phyloP scores from a whole-genome alignment of 352 stramenopile species.

The Phytophthora tubulina region DNA sequence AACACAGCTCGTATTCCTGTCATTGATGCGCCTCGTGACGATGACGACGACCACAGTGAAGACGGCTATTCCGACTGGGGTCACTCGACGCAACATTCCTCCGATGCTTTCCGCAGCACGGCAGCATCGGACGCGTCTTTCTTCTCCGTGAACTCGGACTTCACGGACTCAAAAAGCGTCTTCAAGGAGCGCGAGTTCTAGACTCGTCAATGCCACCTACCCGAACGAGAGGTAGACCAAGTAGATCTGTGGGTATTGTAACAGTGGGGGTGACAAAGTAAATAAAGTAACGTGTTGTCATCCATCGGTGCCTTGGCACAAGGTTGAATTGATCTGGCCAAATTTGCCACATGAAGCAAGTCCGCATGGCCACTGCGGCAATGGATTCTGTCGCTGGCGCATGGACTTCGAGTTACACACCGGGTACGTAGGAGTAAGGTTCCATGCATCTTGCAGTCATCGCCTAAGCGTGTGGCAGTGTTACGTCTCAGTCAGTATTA shows the following conservation, averaged over 20 bases:
- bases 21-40: conserved; percentile 36
- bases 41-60: conserved; percentile 39
- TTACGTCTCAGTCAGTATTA: conserved; percentile 2
- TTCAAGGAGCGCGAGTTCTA: conserved; percentile 53
- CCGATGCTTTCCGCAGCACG: conserved; percentile 40
- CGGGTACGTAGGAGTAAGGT: not conserved
- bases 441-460: not conserved
- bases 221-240: conserved; percentile 17
- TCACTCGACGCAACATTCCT: conserved; percentile 32
- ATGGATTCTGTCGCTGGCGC: too few species aligned
- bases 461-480: too few species aligned
- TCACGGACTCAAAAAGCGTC: conserved; percentile 27
- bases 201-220: conserved; percentile 13
- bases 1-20: conserved; percentile 42
- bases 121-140: conserved; percentile 44
- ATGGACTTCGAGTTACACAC: too few species aligned
- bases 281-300: conserved; percentile 46
- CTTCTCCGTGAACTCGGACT: conserved; percentile 53
- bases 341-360: not conserved
- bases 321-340: not conserved
- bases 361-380: not conserved
- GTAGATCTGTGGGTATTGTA: conserved; percentile 45
- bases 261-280: conserved; percentile 35
- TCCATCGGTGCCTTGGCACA: conserved; percentile 18
- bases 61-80: conserved; percentile 42